phyloP scores from a whole-genome alignment of 2,329 filamentous ascomycete genomes.

The Stagonosporopsis tanaceti region DNA sequence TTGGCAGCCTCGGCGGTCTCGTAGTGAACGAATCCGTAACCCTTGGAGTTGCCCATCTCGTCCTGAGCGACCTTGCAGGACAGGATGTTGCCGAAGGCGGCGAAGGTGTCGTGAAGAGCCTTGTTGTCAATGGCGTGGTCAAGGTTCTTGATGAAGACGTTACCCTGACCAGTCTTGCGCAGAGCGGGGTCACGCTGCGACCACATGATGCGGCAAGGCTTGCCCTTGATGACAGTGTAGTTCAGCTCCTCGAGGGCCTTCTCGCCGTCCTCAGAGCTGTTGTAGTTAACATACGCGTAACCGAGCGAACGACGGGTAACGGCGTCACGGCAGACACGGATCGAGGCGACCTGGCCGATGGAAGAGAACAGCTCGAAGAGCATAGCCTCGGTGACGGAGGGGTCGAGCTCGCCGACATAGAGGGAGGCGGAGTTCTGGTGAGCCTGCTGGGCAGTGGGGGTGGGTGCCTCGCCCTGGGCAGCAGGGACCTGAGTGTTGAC shows the following conservation, averaged over 20 bases:
- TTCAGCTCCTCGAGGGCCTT: slow-evolving; percentile 99
- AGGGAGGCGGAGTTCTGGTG: slow-evolving; percentile 96
- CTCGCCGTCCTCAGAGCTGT: slow-evolving; percentile 94
- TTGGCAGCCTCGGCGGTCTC: slow-evolving; percentile 97
- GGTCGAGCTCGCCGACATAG: slow-evolving; percentile 98
- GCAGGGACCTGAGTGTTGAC: slow-evolving; percentile 78
- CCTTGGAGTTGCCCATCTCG: slow-evolving; percentile 95
- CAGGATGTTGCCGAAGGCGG: slow-evolving; percentile 98
- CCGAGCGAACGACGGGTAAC: slow-evolving; percentile 98
- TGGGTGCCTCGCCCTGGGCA: slow-evolving; percentile 71
- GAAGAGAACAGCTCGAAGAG: slow-evolving; percentile 99
- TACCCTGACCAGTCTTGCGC: slow-evolving; percentile 98
- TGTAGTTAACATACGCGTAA: slow-evolving; percentile 99
- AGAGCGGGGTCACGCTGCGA: slow-evolving; percentile 98
- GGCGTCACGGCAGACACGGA: slow-evolving; percentile 98
- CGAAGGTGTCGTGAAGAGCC: slow-evolving; percentile 97
- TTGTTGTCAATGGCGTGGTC: slow-evolving; percentile 99
- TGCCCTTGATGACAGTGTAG: slow-evolving; percentile 99
- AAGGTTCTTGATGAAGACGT: slow-evolving; percentile 99
- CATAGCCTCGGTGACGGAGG: slow-evolving; percentile 98
- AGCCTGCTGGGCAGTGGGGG: slow-evolving; percentile 75
- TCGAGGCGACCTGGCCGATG: slow-evolving; percentile 97
- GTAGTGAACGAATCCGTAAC: slow-evolving; percentile 99
- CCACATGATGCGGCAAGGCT: slow-evolving; percentile 99
- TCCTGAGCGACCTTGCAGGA: slow-evolving; percentile 99